Conservation (phyloP, 148 eudicot genomes). For the Arbutus unedo region DNA sequence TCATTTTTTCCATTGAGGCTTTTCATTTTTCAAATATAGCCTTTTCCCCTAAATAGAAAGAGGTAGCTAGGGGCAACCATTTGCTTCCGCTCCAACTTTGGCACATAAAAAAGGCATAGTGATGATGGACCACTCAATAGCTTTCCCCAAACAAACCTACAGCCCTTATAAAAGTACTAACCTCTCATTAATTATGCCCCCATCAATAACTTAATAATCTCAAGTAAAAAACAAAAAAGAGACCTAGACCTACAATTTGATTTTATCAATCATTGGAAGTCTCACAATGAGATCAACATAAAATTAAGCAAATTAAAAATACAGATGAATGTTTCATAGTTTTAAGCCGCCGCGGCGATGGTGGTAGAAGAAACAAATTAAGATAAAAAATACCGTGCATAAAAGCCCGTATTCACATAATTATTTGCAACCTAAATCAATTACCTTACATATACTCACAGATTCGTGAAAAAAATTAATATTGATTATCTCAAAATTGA, state of each 20-base stretch:
- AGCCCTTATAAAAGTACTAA: too few species aligned
- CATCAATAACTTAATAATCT: background rate
- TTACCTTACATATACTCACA: too few species aligned
- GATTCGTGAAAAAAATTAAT: too few species aligned
- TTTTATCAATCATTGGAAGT: background rate
- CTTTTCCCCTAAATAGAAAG: too few species aligned
- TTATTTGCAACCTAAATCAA: too few species aligned
- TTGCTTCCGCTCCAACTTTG: background rate
- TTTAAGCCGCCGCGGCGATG: background rate
- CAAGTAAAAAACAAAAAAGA: background rate
- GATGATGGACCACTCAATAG: background rate
- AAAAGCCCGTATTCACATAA: too few species aligned
- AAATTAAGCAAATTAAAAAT: constrained; percentile 1
- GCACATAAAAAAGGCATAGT: background rate
- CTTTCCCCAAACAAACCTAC: background rate
- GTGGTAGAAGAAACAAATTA: background rate
- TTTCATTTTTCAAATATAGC: too few species aligned
- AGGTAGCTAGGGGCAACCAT: background rate
- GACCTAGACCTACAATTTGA: background rate
- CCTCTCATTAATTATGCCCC: background rate
- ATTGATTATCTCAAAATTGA: too few species aligned
- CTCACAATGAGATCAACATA: constrained; percentile 6
- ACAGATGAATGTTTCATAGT: constrained; percentile 13
- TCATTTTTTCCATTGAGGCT: too few species aligned
- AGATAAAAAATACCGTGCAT: too few species aligned